phyloP scores from a whole-genome alignment of 768 basidiomycete species.

The Calocybe indica region DNA sequence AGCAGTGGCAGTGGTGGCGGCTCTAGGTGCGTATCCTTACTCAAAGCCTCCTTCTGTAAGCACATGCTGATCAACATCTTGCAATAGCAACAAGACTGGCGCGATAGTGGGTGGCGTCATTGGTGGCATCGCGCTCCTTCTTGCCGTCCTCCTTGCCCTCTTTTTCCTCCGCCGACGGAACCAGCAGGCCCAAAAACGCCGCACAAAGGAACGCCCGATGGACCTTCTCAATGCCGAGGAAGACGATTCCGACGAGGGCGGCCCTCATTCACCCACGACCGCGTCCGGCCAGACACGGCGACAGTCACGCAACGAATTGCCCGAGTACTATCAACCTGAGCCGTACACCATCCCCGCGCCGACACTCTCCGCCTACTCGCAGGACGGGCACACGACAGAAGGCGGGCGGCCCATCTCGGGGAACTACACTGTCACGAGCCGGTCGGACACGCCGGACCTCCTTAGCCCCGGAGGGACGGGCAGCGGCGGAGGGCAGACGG shows the following conservation, averaged over 20 bases:
- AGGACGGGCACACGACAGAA: constrained; percentile 13
- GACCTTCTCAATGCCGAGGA: constrained; percentile 64
- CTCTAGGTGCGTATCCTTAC: constrained; percentile 3
- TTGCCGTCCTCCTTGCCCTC: constrained; percentile 12
- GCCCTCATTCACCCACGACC: constrained; percentile 7
- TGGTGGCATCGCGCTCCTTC: constrained; percentile 14
- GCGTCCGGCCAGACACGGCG: constrained; percentile 5
- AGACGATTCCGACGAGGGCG: constrained; percentile 39
- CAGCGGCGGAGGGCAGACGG: constrained; percentile 18
- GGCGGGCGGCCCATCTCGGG: constrained; percentile 32
- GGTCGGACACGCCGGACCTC: constrained; percentile 43
- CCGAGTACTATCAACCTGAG: constrained; percentile 70
- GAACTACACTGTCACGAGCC: constrained; percentile 28
- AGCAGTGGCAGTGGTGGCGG: constrained; percentile 22
- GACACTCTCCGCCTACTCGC: not conserved
- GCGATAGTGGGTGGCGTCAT: constrained; percentile 23
- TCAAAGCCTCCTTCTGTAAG: not conserved
- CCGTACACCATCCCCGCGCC: constrained; percentile 71
- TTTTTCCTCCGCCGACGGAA: constrained; percentile 17
- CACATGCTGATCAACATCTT: not conserved
- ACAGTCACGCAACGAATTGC: constrained; percentile 38
- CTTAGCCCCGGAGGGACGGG: constrained; percentile 14
- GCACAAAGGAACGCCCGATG: constrained; percentile 49
- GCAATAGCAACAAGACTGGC: constrained; percentile 24
- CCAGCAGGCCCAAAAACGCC: constrained; percentile 21